Evolutionary conservation across 2,329 filamentous ascomycete species (phyloP).

Genomic region (Colletotrichum chlorophyti): DNA sequence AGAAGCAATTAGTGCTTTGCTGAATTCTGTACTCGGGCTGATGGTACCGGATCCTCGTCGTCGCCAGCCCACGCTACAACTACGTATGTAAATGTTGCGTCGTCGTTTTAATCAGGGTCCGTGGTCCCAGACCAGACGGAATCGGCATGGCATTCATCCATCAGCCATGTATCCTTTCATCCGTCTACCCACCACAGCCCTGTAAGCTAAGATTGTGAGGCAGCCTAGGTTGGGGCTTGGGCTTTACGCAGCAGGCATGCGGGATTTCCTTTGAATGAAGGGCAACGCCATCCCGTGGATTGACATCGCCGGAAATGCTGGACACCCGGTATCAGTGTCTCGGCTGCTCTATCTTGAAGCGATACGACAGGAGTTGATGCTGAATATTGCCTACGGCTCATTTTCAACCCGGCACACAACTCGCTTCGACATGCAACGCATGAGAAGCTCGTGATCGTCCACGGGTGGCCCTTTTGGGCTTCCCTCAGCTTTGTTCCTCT

Average conservation of each 20-base stretch:
- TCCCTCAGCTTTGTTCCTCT: not conserved
- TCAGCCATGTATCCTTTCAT: not conserved
- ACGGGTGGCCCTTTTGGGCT: conserved; percentile 10
- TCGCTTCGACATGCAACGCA: not conserved
- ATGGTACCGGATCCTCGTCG: not conserved
- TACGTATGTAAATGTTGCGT: not conserved
- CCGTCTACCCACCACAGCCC: not conserved
- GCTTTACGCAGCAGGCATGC: not conserved
- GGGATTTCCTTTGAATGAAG: not conserved
- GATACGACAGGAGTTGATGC: conserved; percentile 4
- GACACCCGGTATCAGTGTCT: not conserved
- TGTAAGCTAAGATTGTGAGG: not conserved
- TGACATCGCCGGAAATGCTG: not conserved
- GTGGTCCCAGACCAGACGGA: conserved; percentile 12
- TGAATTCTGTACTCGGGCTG: not conserved
- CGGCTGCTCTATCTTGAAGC: conserved; percentile 4
- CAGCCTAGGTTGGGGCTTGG: not conserved
- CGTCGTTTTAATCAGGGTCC: not conserved
- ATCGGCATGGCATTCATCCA: conserved; percentile 9
- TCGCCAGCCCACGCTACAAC: not conserved
- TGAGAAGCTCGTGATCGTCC: conserved; percentile 16
- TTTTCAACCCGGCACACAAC: too few relatives aligned
- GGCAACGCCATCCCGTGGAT: not conserved
- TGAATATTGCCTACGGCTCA: too few relatives aligned
- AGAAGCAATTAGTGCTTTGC: not conserved